Conservation (phyloP, 371 early-diverging fungal species). For the Mortierella sp. region DNA sequence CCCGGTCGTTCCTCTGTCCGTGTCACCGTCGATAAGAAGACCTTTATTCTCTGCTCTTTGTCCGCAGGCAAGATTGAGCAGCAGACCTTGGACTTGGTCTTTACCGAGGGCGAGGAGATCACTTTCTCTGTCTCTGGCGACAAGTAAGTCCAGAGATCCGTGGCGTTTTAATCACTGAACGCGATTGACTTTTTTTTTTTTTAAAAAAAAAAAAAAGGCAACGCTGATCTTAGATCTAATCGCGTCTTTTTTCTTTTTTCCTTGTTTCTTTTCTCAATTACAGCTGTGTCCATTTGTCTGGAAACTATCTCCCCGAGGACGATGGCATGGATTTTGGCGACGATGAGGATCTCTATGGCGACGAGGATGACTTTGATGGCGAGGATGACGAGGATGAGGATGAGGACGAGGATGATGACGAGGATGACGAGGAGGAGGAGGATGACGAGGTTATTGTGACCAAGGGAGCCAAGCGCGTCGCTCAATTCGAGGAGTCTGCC, state of each 20-base stretch:
- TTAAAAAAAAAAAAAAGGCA: too few species aligned
- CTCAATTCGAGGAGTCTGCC: constrained; percentile 49
- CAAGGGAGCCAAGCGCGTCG: constrained; percentile 56
- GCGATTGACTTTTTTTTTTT: too few species aligned
- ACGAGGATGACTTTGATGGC: constrained; percentile 59
- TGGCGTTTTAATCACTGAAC: not conserved
- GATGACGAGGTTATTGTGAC: constrained; percentile 59
- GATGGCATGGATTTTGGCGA: constrained; percentile 44
- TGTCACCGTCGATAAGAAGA: constrained; percentile 72
- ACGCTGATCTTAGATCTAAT: not conserved
- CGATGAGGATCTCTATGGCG: constrained; percentile 55
- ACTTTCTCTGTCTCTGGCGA: constrained; percentile 72
- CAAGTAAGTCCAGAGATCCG: constrained; percentile 44
- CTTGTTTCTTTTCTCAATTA: constrained; percentile 2
- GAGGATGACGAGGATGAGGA: constrained; percentile 60
- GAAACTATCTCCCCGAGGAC: constrained; percentile 72
- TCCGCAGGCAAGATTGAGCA: constrained; percentile 77
- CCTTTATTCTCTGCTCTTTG: constrained; percentile 84
- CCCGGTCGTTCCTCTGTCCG: constrained; percentile 70
- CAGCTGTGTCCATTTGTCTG: constrained; percentile 73
- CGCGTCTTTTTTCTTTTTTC: not conserved
- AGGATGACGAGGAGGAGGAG: constrained; percentile 58
- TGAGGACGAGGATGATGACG: constrained; percentile 58
- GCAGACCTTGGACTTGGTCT: constrained; percentile 76
- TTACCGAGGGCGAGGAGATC: constrained; percentile 83